Evolutionary conservation across 2,329 filamentous ascomycete genomes (phyloP).

Genomic region (Cladosporium sp.): DNA sequence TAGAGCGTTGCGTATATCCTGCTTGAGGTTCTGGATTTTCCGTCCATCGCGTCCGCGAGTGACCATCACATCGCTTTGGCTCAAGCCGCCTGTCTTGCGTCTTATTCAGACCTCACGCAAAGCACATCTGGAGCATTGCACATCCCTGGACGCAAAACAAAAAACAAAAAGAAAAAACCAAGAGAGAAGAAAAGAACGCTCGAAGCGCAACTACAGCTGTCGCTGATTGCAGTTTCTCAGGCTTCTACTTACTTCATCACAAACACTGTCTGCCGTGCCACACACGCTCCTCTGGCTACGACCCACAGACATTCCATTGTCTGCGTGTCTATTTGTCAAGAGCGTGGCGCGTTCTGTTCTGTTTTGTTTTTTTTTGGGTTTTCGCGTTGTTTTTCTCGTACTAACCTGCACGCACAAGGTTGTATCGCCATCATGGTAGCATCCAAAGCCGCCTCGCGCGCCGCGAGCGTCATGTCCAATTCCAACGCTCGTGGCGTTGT

Average conservation of each 20-base stretch:
- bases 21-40: conserved; percentile 5
- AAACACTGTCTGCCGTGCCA: not conserved
- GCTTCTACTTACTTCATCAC: not conserved
- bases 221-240: not conserved
- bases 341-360: not conserved
- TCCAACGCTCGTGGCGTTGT: conserved; percentile 29
- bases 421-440: conserved; percentile 10
- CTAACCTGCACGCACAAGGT: not conserved
- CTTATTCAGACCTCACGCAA: not conserved
- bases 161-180: not conserved
- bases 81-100: not conserved
- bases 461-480: conserved; percentile 18
- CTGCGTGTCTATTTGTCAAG: not conserved
- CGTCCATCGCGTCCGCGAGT: conserved; percentile 11
- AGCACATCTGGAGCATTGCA: not conserved
- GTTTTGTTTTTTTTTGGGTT: conserved; percentile 6
- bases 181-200: not conserved
- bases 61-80: not conserved
- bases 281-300: not conserved
- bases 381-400: conserved; percentile 16
- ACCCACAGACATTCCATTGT: not conserved
- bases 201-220: not conserved
- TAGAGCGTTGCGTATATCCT: conserved; percentile 13
- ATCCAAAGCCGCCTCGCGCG: conserved; percentile 16
- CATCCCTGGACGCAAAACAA: conserved; percentile 1